A percentile compares a stretch with the other conserved stretches of the same genome.
phyloP scores from a whole-genome alignment of 345 rosid genomes.

The Acer yangbiense region DNA sequence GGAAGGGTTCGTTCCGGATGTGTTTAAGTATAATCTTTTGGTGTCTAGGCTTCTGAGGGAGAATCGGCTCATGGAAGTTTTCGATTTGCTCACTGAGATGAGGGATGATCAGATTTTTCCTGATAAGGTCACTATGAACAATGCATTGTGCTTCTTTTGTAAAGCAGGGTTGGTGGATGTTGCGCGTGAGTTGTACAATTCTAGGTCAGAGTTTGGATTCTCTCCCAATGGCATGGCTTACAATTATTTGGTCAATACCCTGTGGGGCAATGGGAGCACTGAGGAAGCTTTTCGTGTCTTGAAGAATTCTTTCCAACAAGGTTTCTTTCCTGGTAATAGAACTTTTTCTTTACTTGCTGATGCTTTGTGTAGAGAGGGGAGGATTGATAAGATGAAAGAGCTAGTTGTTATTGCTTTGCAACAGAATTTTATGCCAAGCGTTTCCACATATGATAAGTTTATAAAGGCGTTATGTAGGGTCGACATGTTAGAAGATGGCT shows the following conservation, averaged over 20 bases:
- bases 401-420: constrained; percentile 47
- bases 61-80: constrained; percentile 57
- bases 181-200: too few species aligned
- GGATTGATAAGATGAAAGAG: constrained; percentile 66
- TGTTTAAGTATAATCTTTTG: constrained; percentile 58
- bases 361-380: constrained; percentile 66
- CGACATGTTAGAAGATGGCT: constrained; percentile 61
- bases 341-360: constrained; percentile 55
- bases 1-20: constrained; percentile 60
- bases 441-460: constrained; percentile 41
- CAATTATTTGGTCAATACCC: too few species aligned
- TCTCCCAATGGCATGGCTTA: too few species aligned
- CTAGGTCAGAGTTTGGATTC: too few species aligned
- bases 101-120: constrained; percentile 53
- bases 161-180: constrained; percentile 76
- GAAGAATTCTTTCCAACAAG: constrained; percentile 52
- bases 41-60: constrained; percentile 55
- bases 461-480: constrained; percentile 63
- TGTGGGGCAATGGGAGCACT: neutral
- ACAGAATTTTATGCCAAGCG: constrained; percentile 41
- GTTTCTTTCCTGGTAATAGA: constrained; percentile 56
- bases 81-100: constrained; percentile 76
- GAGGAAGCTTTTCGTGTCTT: constrained; percentile 63
- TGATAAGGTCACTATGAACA: constrained; percentile 58
- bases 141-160: constrained; percentile 76